Percentiles rank a stretch among this genome's conserved stretches.
phyloP scores from a whole-genome alignment of 768 basidiomycete species.

The Pulveroboletus sp. region DNA sequence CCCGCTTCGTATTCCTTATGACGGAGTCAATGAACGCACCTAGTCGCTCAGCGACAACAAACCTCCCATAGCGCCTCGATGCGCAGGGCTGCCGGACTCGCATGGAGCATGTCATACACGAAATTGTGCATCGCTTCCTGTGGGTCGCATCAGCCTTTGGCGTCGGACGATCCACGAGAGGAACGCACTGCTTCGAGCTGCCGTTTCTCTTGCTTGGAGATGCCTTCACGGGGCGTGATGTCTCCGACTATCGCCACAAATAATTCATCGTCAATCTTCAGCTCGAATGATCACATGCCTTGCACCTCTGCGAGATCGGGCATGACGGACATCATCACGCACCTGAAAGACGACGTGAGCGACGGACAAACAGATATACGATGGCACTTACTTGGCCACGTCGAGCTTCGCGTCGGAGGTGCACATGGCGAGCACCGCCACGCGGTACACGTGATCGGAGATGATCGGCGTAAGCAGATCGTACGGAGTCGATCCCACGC shows the following conservation, averaged over 20 bases:
- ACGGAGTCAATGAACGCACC: too few relatives aligned
- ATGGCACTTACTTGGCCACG: constrained; percentile 56
- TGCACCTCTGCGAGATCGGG: constrained; percentile 97
- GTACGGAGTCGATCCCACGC: too few relatives aligned
- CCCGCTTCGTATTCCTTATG: constrained; percentile 86
- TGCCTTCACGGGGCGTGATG: constrained; percentile 85
- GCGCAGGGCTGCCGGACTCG: constrained; percentile 59
- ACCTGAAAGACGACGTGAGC: constrained; percentile 27
- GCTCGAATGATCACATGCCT: constrained; percentile 53
- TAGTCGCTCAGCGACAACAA: not conserved
- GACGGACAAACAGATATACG: not conserved
- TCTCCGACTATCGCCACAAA: constrained; percentile 81
- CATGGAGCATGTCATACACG: constrained; percentile 83
- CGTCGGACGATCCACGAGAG: too few relatives aligned
- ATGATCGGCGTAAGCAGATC: constrained; percentile 36
- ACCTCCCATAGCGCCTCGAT: constrained; percentile 72
- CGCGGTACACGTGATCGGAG: constrained; percentile 96
- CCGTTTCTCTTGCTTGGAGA: constrained; percentile 77
- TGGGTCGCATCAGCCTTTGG: not conserved
- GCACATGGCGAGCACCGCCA: constrained; percentile 93
- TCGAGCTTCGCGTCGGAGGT: constrained; percentile 70
- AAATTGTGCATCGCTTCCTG: constrained; percentile 92
- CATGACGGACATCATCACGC: constrained; percentile 85
- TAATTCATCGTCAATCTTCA: too few relatives aligned
- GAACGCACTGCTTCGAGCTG: constrained; percentile 61